Percentiles rank a stretch among this genome's conserved stretches.
Conservation (phyloP, 1,139 yeast species). For the Kurtzmaniella quercitrusa region DNA sequence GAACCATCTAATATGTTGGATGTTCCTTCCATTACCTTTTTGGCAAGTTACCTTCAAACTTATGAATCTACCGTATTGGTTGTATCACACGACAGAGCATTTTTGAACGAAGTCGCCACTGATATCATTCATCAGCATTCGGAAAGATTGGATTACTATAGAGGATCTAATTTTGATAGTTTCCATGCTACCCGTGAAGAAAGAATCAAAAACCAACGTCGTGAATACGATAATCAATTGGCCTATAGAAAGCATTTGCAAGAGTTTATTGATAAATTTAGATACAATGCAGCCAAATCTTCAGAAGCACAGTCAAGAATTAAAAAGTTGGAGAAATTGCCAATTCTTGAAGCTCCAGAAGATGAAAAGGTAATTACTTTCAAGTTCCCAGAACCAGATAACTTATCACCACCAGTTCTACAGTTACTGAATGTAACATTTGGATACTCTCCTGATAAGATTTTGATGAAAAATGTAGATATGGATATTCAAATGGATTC, state of each 20-base stretch:
- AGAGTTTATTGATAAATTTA: slow-evolving; percentile 88
- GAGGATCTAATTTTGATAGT: slow-evolving; percentile 90
- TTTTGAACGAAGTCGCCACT: slow-evolving; percentile 95
- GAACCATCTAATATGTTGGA: slow-evolving; percentile 99
- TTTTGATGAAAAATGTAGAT: slow-evolving; percentile 70
- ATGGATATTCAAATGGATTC: slow-evolving; percentile 91
- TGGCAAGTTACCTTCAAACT: slow-evolving; percentile 82
- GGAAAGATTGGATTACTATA: slow-evolving; percentile 90
- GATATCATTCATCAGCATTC: slow-evolving; percentile 97
- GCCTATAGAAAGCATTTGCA: slow-evolving; percentile 92
- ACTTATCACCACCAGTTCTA: slow-evolving; percentile 87
- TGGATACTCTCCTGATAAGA: slow-evolving; percentile 67
- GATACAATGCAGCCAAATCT: slow-evolving; percentile 96
- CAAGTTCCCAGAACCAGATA: slow-evolving; percentile 93
- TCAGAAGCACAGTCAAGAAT: slow-evolving; percentile 97
- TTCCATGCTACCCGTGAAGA: slow-evolving; percentile 94
- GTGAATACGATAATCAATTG: slow-evolving; percentile 97
- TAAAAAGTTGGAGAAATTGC: slow-evolving; percentile 91
- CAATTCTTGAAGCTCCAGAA: slow-evolving; percentile 89
- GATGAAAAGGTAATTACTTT: slow-evolving; percentile 83
- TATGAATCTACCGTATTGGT: slow-evolving; percentile 91
- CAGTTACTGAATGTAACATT: slow-evolving; percentile 85
- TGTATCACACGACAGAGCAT: slow-evolving; percentile 96
- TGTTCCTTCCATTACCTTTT: slow-evolving; percentile 94
- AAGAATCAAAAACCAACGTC: slow-evolving; percentile 85